These are phyloP conservation scores for Coriolopsis trogii DNA, from an alignment of 1,284 basidiomycete species.

Conservation along the genomic window DNA sequence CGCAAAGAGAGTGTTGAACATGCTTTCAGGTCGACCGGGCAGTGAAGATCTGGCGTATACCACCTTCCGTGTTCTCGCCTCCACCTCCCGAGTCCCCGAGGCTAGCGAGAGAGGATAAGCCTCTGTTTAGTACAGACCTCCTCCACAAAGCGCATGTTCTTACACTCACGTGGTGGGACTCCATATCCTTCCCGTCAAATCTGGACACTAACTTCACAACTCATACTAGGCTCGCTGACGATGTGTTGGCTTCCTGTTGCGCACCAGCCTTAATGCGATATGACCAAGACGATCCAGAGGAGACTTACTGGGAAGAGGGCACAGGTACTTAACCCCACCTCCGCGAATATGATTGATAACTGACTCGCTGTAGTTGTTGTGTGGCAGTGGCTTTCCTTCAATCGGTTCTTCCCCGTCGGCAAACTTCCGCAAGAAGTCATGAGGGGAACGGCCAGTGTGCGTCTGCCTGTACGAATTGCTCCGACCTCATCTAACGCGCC, in stretches of 20 bases:
- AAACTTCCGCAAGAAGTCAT: constrained; percentile 44
- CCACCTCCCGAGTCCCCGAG: constrained; percentile 31
- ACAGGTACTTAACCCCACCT: constrained; percentile 17
- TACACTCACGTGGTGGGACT: constrained; percentile 60
- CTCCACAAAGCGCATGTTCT: constrained; percentile 69
- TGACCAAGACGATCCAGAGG: constrained; percentile 24
- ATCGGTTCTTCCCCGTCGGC: constrained; percentile 64
- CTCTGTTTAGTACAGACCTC: constrained; percentile 64
- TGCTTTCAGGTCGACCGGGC: constrained; percentile 64
- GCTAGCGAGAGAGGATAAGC: constrained; percentile 69
- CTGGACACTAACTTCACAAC: background rate
- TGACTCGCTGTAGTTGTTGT: constrained; percentile 43
- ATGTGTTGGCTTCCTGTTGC: constrained; percentile 62
- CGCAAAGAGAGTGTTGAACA: background rate
- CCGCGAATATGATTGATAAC: background rate
- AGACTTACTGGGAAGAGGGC: constrained; percentile 39
- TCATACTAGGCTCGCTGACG: constrained; percentile 54
- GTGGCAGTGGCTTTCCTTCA: constrained; percentile 68
- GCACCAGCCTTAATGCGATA: constrained; percentile 56
- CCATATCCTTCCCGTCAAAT: background rate
- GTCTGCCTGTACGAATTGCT: constrained; percentile 26
- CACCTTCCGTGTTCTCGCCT: constrained; percentile 26
- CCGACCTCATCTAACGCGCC: constrained; percentile 1
- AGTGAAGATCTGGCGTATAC: constrained; percentile 71
- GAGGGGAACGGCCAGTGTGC: constrained; percentile 62